phyloP scores from a whole-genome alignment of 2,329 filamentous ascomycete species.

The Colletotrichum sp. region DNA sequence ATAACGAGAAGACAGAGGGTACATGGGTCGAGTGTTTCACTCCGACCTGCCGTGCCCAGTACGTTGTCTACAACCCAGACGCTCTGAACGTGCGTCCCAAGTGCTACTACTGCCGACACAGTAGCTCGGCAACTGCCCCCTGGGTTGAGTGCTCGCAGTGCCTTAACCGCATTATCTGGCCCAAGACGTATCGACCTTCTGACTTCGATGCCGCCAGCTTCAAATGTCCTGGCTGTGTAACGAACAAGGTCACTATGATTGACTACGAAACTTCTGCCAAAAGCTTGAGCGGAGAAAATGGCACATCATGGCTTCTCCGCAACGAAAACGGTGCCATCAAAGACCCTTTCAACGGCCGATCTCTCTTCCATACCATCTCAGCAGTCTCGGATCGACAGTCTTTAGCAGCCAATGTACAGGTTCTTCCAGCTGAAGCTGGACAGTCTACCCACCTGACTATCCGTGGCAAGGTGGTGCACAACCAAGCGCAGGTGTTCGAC shows the following conservation, averaged over 20 bases:
- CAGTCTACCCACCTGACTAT: constrained; percentile 29
- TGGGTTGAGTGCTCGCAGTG: constrained; percentile 50
- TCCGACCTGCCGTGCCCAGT: constrained; percentile 50
- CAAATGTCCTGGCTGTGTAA: constrained; percentile 44
- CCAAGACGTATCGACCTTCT: constrained; percentile 43
- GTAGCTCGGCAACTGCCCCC: constrained; percentile 32
- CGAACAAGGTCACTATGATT: constrained; percentile 38
- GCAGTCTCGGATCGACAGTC: constrained; percentile 30
- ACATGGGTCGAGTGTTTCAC: constrained; percentile 54
- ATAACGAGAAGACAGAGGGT: constrained; percentile 33
- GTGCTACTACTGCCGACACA: constrained; percentile 51
- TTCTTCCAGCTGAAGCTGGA: constrained; percentile 31
- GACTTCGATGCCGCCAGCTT: constrained; percentile 35
- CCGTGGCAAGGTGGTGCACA: constrained; percentile 46
- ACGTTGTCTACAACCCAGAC: constrained; percentile 51
- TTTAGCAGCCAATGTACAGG: constrained; percentile 39
- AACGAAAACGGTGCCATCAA: constrained; percentile 40
- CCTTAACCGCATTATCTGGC: constrained; percentile 52
- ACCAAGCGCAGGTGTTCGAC: constrained; percentile 37
- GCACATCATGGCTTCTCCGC: constrained; percentile 45
- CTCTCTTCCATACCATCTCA: constrained; percentile 43
- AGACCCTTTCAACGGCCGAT: constrained; percentile 41
- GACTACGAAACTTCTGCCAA: constrained; percentile 40
- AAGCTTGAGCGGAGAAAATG: constrained; percentile 44
- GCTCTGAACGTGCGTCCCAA: constrained; percentile 49